Evolutionary conservation across 192 early-diverging fungal genomes (phyloP).

Genomic region (Coemansia sp.): DNA sequence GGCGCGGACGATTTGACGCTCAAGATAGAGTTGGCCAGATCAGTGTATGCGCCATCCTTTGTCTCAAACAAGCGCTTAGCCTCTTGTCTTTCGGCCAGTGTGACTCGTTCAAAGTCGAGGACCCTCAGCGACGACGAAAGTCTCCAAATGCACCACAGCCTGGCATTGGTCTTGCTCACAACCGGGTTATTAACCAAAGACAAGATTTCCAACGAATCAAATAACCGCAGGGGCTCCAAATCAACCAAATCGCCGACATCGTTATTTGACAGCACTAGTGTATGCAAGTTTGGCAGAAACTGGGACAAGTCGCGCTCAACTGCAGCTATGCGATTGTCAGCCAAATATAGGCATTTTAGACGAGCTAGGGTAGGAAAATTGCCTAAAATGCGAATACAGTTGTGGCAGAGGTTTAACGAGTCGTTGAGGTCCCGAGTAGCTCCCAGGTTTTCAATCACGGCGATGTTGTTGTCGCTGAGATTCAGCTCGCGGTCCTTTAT

Average conservation of each 20-base stretch:
- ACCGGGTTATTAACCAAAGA: conserved; percentile 90
- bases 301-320: conserved; percentile 66
- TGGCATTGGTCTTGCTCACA: conserved; percentile 72
- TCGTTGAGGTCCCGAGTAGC: conserved; percentile 93
- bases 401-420: conserved; percentile 87
- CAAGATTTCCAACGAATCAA: conserved; percentile 54
- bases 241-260: conserved; percentile 77
- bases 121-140: conserved; percentile 66
- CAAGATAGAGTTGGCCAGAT: conserved; percentile 61
- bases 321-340: conserved; percentile 84
- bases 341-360: conserved; percentile 68
- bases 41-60: conserved; percentile 58
- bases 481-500: conserved; percentile 87
- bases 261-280: conserved; percentile 87
- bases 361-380: conserved; percentile 83
- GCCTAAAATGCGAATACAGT: conserved; percentile 77
- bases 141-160: conserved; percentile 79
- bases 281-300: conserved; percentile 70
- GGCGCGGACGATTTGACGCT: conserved; percentile 46
- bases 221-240: conserved; percentile 64
- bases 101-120: conserved; percentile 81
- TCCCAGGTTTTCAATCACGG: conserved; percentile 90
- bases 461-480: conserved; percentile 81
- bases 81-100: conserved; percentile 70
- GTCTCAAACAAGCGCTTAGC: conserved; percentile 75